Evolutionary conservation across 129 eudicot species (phyloP), one percentile per base, ranked within the genome.

Genomic region (Arctium lappa): DNA sequence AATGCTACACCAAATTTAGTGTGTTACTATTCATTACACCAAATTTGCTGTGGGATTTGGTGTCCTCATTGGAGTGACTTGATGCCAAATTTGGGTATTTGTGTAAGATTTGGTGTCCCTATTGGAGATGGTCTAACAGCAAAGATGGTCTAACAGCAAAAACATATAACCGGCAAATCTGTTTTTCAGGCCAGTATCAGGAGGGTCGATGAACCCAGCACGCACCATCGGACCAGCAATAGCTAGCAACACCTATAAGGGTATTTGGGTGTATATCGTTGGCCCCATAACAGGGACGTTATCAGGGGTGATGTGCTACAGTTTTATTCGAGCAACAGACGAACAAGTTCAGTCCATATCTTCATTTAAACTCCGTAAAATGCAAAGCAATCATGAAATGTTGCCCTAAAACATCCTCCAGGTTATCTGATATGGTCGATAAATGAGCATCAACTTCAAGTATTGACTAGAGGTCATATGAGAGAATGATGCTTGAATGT

Each of bases 161-260:
- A 53, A 13, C 22, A 11, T 68, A 42, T 31, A 69, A 48, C 15
- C 33, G 69, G 3, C 40, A 40, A 38, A 16, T 73, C 4, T 8
- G 10, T 42, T 18, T 48, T 81, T 16, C 86, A 93, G 98, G 69
- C 98, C 98, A 2, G 69, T 93, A 75, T 93, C 98, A 15, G 96
- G 96, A 37, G 98, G 96, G 74, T 93, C 98, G 4, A 91, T 93
- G 98, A 93, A 93, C 87, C 98, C 98, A 1, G 98, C 91, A 44
- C 82, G 97, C 72, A 85, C 87, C 3, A 76, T 92, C 11, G 97
- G 94, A 0, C 97, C 97, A 33, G 97, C 97, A 74, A 3, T 92
- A 74, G 94, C 97, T 9, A 91, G 96, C 75, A 63, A 84, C 9
- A 72, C 53, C 40, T 93, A 88, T 81, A 84, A 88, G 60, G 92